These are phyloP conservation scores for Solanum tarijense DNA, from an alignment of 257 asterid genomes.

Conservation along the genomic window DNA sequence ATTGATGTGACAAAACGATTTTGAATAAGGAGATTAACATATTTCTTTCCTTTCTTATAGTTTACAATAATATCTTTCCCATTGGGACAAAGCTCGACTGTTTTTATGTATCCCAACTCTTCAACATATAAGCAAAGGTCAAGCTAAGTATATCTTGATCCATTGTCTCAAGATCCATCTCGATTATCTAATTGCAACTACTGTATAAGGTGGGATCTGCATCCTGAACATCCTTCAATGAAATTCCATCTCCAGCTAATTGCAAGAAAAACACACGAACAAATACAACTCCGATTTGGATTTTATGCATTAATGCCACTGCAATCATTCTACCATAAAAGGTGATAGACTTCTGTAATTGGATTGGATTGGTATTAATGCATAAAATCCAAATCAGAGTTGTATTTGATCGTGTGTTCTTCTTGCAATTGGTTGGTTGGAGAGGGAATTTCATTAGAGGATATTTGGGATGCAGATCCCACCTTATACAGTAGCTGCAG, in stretches of 20 bases:
- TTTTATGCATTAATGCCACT: not conserved
- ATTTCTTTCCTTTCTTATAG: slow-evolving; percentile 52
- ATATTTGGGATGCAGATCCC: too few species aligned
- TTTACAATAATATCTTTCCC: slow-evolving; percentile 50
- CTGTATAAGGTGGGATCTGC: not conserved
- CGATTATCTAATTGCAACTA: not conserved
- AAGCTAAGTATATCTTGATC: slow-evolving; percentile 57
- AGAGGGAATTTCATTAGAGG: too few species aligned
- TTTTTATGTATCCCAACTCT: slow-evolving; percentile 38
- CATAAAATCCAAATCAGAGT: not conserved
- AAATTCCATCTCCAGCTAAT: not conserved
- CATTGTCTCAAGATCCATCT: slow-evolving; percentile 45
- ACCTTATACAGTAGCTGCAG: too few species aligned
- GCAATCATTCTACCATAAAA: slow-evolving; percentile 83
- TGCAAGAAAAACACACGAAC: not conserved
- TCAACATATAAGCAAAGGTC: not conserved
- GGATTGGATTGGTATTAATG: slow-evolving; percentile 13
- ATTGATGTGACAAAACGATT: slow-evolving; percentile 38
- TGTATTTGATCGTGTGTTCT: too few species aligned
- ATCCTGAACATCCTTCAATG: not conserved
- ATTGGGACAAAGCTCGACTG: slow-evolving; percentile 52
- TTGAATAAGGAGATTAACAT: slow-evolving; percentile 25
- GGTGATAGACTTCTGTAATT: not conserved
- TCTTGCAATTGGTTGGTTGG: too few species aligned
- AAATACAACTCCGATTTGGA: not conserved